Evolutionary conservation across 805 yeast genomes (phyloP).

Genomic region (Tanozyma kutaoensis): DNA sequence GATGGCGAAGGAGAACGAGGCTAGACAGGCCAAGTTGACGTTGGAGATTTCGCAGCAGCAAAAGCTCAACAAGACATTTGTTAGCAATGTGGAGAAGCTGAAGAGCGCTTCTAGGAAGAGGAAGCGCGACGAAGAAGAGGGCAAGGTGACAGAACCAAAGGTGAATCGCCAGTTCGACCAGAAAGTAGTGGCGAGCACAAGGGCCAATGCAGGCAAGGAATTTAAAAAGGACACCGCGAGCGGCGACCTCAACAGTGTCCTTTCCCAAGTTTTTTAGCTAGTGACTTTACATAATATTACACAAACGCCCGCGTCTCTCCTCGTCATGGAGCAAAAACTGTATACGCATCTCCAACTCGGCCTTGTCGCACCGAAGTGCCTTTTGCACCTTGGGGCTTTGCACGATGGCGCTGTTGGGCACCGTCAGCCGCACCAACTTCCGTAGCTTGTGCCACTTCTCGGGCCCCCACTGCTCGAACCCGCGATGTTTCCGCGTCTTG

Average conservation of each 20-base stretch:
- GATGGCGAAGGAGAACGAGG: conserved; percentile 79
- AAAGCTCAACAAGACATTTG: conserved; percentile 71
- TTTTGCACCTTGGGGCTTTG: conserved; percentile 13
- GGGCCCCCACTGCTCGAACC: conserved; percentile 11
- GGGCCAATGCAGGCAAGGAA: conserved; percentile 46
- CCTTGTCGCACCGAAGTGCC: conserved; percentile 12
- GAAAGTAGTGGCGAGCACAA: conserved; percentile 47
- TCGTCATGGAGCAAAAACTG: no score
- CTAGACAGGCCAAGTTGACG: conserved; percentile 75
- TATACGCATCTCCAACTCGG: no score
- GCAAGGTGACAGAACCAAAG: neutral
- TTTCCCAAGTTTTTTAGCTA: conserved; percentile 37
- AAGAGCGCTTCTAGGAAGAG: conserved; percentile 49
- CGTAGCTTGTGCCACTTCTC: conserved; percentile 20
- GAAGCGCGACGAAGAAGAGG: conserved; percentile 7
- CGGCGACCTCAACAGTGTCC: conserved; percentile 31
- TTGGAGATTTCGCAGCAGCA: conserved; percentile 85
- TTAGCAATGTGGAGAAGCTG: conserved; percentile 74
- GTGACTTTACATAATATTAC: neutral
- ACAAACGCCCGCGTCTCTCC: neutral
- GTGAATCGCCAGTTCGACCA: conserved; percentile 50
- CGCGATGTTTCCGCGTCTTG: no score
- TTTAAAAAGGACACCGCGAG: conserved; percentile 29
- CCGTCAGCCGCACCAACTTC: conserved; percentile 13
- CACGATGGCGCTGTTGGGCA: conserved; percentile 14